Evolutionary conservation across 2,329 filamentous ascomycete genomes (phyloP).

Genomic region (Clathrospora elynae): DNA sequence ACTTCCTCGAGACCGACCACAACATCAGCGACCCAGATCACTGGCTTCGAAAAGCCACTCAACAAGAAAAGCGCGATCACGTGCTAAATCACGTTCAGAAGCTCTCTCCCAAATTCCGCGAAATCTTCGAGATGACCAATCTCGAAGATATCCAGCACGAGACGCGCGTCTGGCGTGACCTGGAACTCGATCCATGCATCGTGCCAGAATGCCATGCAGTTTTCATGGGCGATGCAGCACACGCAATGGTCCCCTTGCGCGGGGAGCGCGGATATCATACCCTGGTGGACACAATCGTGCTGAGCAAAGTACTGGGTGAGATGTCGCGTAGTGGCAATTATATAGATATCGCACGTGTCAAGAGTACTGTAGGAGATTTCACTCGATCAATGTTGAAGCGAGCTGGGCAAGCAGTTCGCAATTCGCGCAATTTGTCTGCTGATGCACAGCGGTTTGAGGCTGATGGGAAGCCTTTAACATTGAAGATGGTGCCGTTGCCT

Average conservation of each 20-base stretch:
- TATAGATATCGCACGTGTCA: too few species aligned
- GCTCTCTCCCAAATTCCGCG: slow-evolving; percentile 9
- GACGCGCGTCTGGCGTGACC: not conserved
- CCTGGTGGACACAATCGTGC: not conserved
- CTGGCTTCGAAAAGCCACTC: slow-evolving; percentile 12
- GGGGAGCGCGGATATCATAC: not conserved
- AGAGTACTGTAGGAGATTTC: too few species aligned
- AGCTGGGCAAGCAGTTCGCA: too few species aligned
- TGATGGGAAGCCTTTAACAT: too few species aligned
- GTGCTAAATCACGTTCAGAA: not conserved
- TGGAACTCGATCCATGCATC: slow-evolving; percentile 35
- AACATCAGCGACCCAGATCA: slow-evolving; percentile 10
- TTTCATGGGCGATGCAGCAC: slow-evolving; percentile 49
- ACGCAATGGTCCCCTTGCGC: slow-evolving; percentile 50
- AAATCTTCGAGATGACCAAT: slow-evolving; percentile 13
- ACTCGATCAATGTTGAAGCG: too few species aligned
- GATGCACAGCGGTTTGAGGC: too few species aligned
- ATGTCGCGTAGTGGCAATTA: too few species aligned
- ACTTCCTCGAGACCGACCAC: slow-evolving; percentile 4
- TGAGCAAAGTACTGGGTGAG: too few species aligned
- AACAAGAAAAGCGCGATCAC: slow-evolving; percentile 14
- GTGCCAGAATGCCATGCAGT: slow-evolving; percentile 46
- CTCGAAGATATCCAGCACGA: not conserved
- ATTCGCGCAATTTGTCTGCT: too few species aligned
- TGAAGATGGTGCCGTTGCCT: too few species aligned